These are phyloP conservation scores for Karstenula rhodostoma DNA, from an alignment of 2,329 filamentous ascomycete genomes.

Conservation along the genomic window DNA sequence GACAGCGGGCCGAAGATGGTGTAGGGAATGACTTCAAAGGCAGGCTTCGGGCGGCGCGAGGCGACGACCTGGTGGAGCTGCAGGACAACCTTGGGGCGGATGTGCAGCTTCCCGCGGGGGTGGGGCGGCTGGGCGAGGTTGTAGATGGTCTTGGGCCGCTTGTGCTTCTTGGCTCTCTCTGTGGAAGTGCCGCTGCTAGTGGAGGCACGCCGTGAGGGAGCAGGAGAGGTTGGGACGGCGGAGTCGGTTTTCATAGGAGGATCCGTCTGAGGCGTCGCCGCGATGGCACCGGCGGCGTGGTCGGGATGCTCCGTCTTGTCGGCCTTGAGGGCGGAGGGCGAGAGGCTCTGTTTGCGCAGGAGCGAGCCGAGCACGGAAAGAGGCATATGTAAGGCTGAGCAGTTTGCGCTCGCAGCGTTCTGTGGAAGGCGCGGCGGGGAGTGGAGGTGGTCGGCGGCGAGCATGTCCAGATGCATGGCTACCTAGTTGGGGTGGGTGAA, in stretches of 20 bases:
- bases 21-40: constrained; percentile 77
- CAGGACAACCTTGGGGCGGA: constrained; percentile 73
- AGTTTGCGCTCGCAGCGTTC: constrained; percentile 35
- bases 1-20: constrained; percentile 63
- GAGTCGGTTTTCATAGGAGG: constrained; percentile 20
- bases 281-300: constrained; percentile 11
- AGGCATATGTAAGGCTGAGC: constrained; percentile 40
- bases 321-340: constrained; percentile 15
- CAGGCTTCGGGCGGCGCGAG: constrained; percentile 69
- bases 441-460: constrained; percentile 47
- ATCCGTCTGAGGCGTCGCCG: constrained; percentile 13
- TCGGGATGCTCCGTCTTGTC: constrained; percentile 8
- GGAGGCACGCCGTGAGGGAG: constrained; percentile 48
- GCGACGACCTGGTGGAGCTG: constrained; percentile 74
- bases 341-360: constrained; percentile 34
- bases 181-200: constrained; percentile 47
- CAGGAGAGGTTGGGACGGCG: constrained; percentile 21
- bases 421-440: constrained; percentile 31
- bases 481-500: constrained; percentile 5
- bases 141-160: constrained; percentile 68
- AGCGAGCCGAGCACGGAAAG: constrained; percentile 44
- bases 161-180: constrained; percentile 54
- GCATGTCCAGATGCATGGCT: constrained; percentile 50
- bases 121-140: constrained; percentile 71
- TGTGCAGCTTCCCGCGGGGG: constrained; percentile 68